phyloP scores from a whole-genome alignment of 306 rosid species.

The barrel medic (Medicago truncatula) region DNA sequence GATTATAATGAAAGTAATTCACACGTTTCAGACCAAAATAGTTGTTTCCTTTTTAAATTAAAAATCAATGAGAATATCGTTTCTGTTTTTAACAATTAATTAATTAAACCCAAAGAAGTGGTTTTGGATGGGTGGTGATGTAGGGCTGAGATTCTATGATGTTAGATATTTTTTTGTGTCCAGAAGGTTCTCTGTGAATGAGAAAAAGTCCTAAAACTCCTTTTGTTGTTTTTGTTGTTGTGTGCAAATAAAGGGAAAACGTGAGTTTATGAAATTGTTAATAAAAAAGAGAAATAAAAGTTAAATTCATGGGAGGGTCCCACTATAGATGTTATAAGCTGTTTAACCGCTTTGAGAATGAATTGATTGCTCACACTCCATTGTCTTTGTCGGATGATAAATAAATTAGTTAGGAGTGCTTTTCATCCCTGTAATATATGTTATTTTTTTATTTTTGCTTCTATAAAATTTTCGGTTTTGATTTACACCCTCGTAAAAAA shows the following conservation, averaged over 20 bases:
- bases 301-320: conserved; percentile 13
- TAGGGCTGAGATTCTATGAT: conserved; percentile 66
- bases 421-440: no score
- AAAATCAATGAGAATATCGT: no score
- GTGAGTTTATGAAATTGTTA: conserved; percentile 26
- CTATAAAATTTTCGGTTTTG: no score
- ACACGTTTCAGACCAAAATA: no score
- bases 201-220: conserved; percentile 39
- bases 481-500: no score
- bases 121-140: conserved; percentile 38
- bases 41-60: no score
- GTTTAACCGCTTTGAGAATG: conserved; percentile 39
- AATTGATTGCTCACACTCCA: conserved; percentile 31
- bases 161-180: conserved; percentile 78
- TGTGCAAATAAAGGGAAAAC: background rate
- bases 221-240: background rate
- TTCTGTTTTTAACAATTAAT: conserved; percentile 8
- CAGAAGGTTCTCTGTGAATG: conserved; percentile 79
- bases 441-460: no score
- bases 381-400: conserved; percentile 39
- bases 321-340: conserved; percentile 16
- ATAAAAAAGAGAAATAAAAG: background rate
- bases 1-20: no score
- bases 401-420: no score
- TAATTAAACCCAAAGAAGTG: conserved; percentile 9